These are phyloP conservation scores for Athelia sp. DNA, from an alignment of 1,284 basidiomycete species.

Conservation along the genomic window DNA sequence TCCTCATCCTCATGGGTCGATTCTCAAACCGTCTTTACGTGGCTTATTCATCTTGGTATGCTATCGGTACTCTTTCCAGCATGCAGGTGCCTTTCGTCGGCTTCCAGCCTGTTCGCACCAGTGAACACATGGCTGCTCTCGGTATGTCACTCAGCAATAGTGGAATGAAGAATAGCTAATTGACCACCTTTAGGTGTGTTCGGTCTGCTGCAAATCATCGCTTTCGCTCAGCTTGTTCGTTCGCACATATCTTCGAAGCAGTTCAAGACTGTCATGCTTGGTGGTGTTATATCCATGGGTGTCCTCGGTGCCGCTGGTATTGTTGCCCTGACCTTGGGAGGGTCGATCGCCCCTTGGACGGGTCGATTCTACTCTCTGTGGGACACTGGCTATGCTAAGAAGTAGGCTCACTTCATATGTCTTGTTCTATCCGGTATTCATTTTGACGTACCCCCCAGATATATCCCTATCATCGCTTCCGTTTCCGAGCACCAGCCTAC, in stretches of 20 bases:
- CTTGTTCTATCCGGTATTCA: slow-evolving; percentile 4
- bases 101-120: slow-evolving; percentile 96
- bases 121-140: slow-evolving; percentile 98
- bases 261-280: slow-evolving; percentile 80
- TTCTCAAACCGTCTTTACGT: slow-evolving; percentile 92
- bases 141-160: slow-evolving; percentile 42
- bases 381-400: slow-evolving; percentile 99
- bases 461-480: slow-evolving; percentile 98
- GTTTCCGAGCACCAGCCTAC: slow-evolving; percentile 99
- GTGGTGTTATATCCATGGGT: slow-evolving; percentile 66
- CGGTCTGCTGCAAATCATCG: slow-evolving; percentile 93
- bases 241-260: slow-evolving; percentile 90
- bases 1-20: slow-evolving; percentile 95
- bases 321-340: slow-evolving; percentile 83
- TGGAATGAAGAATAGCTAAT: slow-evolving; percentile 5
- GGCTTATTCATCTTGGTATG: slow-evolving; percentile 97
- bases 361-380: slow-evolving; percentile 99
- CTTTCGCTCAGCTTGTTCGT: slow-evolving; percentile 88
- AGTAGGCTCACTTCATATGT: slow-evolving; percentile 46
- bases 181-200: slow-evolving; percentile 67
- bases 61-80: slow-evolving; percentile 92
- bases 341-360: slow-evolving; percentile 98
- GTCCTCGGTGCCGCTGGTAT: slow-evolving; percentile 73
- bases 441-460: slow-evolving; percentile 38
- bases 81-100: slow-evolving; percentile 99